Percentiles rank a stretch among this genome's conserved stretches.
Evolutionary conservation across 345 rosid genomes (phyloP).

Genomic region (Salix brachista): DNA sequence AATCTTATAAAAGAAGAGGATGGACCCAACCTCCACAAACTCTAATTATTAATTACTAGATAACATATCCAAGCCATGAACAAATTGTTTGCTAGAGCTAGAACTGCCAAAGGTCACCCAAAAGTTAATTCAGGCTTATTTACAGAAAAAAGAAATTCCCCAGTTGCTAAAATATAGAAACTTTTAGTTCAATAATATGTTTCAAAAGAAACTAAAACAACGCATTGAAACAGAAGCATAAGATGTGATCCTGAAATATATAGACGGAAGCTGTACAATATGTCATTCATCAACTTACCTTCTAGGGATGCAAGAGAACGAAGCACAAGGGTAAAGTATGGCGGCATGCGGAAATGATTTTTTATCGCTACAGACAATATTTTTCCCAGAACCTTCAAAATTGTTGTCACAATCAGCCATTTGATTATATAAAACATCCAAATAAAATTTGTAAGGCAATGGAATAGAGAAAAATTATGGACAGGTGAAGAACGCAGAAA

Average conservation of each 20-base stretch:
- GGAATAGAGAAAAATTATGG: background rate
- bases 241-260: background rate
- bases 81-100: too few relatives aligned
- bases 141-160: background rate
- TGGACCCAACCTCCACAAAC: background rate
- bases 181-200: background rate
- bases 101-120: background rate
- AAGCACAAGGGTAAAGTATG: conserved; percentile 85
- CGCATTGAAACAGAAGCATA: background rate
- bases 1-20: background rate
- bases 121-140: background rate
- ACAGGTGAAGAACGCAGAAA: background rate
- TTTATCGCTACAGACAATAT: conserved; percentile 83
- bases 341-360: conserved; percentile 92
- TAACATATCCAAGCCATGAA: background rate
- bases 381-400: conserved; percentile 73
- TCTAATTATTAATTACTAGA: background rate
- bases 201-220: background rate
- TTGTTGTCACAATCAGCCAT: background rate
- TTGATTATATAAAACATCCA: background rate
- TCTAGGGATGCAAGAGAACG: conserved; percentile 96
- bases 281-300: conserved; percentile 43
- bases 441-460: background rate
- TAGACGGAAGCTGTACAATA: background rate
- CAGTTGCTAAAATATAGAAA: background rate